Evolutionary conservation across 805 yeast genomes (phyloP).

Genomic region (Blastobotrys muscicola): DNA sequence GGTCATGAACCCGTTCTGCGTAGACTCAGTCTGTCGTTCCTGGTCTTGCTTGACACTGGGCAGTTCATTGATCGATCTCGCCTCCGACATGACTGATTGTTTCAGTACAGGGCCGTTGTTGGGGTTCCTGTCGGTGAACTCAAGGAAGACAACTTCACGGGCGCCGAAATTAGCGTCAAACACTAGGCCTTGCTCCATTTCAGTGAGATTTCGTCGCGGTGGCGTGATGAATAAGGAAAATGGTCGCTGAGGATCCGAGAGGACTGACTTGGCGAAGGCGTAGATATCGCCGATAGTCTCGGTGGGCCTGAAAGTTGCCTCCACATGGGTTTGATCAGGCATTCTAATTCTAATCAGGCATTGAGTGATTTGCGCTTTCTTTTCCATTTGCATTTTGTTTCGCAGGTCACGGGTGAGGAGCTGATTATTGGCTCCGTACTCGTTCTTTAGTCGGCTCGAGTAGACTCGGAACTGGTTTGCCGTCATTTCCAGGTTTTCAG

Average conservation of each 20-base stretch:
- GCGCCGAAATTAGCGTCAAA: slow-evolving; percentile 36
- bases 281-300: slow-evolving; percentile 34
- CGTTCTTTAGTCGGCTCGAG: slow-evolving; percentile 38
- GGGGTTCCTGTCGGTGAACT: slow-evolving; percentile 7
- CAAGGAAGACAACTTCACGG: slow-evolving; percentile 37
- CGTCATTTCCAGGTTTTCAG: slow-evolving; percentile 36
- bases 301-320: slow-evolving; percentile 38
- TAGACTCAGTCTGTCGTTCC: no score
- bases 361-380: slow-evolving; percentile 19
- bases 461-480: slow-evolving; percentile 45
- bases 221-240: slow-evolving; percentile 40
- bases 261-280: slow-evolving; percentile 22
- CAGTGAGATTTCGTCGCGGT: slow-evolving; percentile 34
- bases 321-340: slow-evolving; percentile 47
- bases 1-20: no score
- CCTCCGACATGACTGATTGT: no score
- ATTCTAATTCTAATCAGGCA: slow-evolving; percentile 44
- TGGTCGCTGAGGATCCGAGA: slow-evolving; percentile 22
- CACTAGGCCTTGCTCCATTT: slow-evolving; percentile 25
- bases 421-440: slow-evolving; percentile 29
- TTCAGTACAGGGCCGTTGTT: no score
- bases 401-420: slow-evolving; percentile 35
- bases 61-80: no score
- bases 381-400: slow-evolving; percentile 23
- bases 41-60: no score